These are phyloP conservation scores for Pythium insidiosum DNA, from an alignment of 352 stramenopile species.

Conservation along the genomic window DNA sequence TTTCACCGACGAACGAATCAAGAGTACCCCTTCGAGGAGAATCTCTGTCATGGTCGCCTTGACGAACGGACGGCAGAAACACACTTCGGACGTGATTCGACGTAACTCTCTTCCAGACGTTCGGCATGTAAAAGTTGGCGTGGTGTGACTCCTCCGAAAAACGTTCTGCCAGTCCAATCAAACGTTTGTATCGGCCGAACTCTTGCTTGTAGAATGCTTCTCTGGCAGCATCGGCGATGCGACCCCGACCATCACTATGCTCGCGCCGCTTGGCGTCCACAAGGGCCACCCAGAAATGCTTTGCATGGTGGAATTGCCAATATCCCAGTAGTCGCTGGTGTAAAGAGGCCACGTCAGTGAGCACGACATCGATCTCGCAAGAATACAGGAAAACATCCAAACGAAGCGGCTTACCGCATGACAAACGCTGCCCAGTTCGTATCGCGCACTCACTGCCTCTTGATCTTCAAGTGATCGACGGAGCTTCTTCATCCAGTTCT, in stretches of 20 bases:
- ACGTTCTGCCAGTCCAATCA: conserved; percentile 51
- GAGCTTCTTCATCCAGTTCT: conserved; percentile 59
- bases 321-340: conserved; percentile 62
- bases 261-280: conserved; percentile 54
- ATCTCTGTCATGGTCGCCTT: background rate
- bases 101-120: conserved; percentile 61
- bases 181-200: conserved; percentile 66
- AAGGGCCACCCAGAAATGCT: conserved; percentile 70
- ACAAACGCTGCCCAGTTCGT: conserved; percentile 74
- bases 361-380: no score
- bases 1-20: conserved; percentile 57
- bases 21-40: conserved; percentile 37
- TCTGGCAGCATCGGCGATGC: conserved; percentile 31
- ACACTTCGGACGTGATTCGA: conserved; percentile 31
- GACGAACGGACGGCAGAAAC: conserved; percentile 24
- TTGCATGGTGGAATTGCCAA: conserved; percentile 77
- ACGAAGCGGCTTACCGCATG: conserved; percentile 48
- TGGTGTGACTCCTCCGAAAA: conserved; percentile 51
- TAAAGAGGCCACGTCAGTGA: no score
- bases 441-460: conserved; percentile 22
- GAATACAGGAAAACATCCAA: background rate
- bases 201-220: conserved; percentile 49
- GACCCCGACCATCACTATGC: conserved; percentile 25
- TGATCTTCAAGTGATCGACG: conserved; percentile 23
- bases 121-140: conserved; percentile 27